Conservation (phyloP, 345 rosid species). For the Combretum micranthum region DNA sequence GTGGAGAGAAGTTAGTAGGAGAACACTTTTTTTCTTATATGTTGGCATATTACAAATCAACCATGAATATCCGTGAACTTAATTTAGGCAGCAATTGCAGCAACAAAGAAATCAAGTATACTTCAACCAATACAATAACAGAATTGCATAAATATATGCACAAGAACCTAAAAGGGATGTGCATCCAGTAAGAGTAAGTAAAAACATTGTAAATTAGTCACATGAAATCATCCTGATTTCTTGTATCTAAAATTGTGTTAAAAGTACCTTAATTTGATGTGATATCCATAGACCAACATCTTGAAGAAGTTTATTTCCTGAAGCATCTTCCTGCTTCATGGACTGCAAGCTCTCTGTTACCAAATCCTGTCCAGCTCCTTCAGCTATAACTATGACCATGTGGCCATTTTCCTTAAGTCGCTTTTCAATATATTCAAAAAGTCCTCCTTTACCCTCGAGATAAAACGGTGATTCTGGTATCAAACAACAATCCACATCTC, state of each 20-base stretch:
- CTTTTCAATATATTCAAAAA: constrained; percentile 50
- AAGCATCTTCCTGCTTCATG: constrained; percentile 55
- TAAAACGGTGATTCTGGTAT: constrained; percentile 92
- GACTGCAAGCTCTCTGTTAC: constrained; percentile 41
- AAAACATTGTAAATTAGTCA: neutral
- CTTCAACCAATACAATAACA: no score
- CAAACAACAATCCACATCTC: constrained; percentile 92
- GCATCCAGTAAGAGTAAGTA: no score
- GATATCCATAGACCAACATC: constrained; percentile 84
- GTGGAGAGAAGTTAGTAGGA: constrained; percentile 3
- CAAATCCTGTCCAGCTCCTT: constrained; percentile 91
- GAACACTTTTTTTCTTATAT: neutral
- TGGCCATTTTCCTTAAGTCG: constrained; percentile 73
- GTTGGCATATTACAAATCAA: neutral
- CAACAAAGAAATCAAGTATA: no score
- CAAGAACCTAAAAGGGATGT: no score
- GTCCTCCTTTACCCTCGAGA: constrained; percentile 87
- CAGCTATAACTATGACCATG: constrained; percentile 83
- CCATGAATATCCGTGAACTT: neutral
- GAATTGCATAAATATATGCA: no score
- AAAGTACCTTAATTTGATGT: constrained; percentile 56
- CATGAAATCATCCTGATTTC: no score
- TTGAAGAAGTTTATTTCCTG: constrained; percentile 76
- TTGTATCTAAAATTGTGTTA: neutral
- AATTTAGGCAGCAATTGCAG: no score